Conservation (phyloP, 2,329 filamentous ascomycete genomes). For the Sodiomyces alkalinus region DNA sequence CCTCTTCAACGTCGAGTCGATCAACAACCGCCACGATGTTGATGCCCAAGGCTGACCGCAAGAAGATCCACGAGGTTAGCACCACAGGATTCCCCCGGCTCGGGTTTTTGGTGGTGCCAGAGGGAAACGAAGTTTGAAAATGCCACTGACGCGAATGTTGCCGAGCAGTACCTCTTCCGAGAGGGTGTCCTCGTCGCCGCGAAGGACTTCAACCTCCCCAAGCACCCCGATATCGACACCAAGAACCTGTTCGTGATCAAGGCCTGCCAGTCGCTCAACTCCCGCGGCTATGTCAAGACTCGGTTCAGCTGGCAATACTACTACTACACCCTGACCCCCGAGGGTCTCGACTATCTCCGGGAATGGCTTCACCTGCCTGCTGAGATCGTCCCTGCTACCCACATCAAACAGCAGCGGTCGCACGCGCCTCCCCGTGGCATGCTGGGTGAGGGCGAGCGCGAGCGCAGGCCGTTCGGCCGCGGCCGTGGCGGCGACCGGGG, state of each 20-base stretch:
- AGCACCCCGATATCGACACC: slow-evolving; percentile 96
- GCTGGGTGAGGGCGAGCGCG: slow-evolving; percentile 75
- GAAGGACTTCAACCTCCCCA: slow-evolving; percentile 98
- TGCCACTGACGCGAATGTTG: slow-evolving; percentile 10
- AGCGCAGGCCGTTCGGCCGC: slow-evolving; percentile 74
- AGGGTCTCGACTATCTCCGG: slow-evolving; percentile 99
- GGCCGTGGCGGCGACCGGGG: slow-evolving; percentile 61
- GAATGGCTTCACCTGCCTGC: slow-evolving; percentile 99
- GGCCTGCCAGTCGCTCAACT: slow-evolving; percentile 95
- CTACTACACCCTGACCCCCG: slow-evolving; percentile 99
- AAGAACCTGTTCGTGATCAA: slow-evolving; percentile 99
- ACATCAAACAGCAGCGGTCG: slow-evolving; percentile 99
- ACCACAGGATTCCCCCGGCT: too few species aligned
- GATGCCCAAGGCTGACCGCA: slow-evolving; percentile 99
- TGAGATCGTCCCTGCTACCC: slow-evolving; percentile 97
- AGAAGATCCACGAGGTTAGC: slow-evolving; percentile 86
- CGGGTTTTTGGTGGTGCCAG: slow-evolving; percentile 1
- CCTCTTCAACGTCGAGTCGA: slow-evolving; percentile 34
- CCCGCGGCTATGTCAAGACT: slow-evolving; percentile 97
- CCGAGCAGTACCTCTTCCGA: slow-evolving; percentile 78
- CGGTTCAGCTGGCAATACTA: slow-evolving; percentile 99
- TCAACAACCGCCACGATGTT: slow-evolving; percentile 58
- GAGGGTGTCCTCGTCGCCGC: slow-evolving; percentile 89
- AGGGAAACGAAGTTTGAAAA: slow-evolving; percentile 1
- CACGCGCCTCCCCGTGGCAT: slow-evolving; percentile 97